Conservation (phyloP, 2,329 filamentous ascomycete species). For the Venturia aucupariae region DNA sequence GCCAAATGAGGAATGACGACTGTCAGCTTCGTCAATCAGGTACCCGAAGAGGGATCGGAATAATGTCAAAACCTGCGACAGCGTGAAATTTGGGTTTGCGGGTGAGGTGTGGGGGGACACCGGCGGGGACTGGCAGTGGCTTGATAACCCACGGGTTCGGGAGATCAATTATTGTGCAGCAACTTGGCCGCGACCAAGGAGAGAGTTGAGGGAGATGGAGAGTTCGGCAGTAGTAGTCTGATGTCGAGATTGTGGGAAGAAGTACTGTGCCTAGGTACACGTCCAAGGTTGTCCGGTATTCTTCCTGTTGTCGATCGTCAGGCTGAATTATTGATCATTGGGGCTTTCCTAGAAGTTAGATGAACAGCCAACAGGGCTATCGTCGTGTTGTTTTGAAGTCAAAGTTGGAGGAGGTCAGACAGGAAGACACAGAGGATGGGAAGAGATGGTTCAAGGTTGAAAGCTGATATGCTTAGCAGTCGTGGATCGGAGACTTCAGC, state of each 20-base stretch:
- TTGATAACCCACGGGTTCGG: background rate
- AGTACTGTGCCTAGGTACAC: too few relatives aligned
- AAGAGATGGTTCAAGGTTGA: background rate
- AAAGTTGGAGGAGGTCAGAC: background rate
- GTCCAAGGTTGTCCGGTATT: background rate
- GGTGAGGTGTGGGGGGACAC: background rate
- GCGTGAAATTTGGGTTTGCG: background rate
- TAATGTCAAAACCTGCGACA: background rate
- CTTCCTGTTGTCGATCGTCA: background rate
- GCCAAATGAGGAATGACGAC: background rate
- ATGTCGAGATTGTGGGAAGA: background rate
- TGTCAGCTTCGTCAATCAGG: background rate
- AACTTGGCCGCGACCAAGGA: too few relatives aligned
- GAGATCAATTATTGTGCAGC: background rate
- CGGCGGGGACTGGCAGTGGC: background rate
- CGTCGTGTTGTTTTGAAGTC: background rate
- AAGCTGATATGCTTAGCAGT: background rate
- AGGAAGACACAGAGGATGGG: background rate
- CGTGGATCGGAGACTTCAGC: conserved; percentile 2
- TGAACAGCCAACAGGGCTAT: background rate
- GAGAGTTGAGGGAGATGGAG: background rate
- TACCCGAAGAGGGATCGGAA: background rate
- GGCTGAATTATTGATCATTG: conserved; percentile 3
- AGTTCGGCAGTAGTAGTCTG: background rate
- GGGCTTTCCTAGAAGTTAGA: background rate